Conservation (phyloP, 1,139 yeast species). For the Candida mesenterica region DNA sequence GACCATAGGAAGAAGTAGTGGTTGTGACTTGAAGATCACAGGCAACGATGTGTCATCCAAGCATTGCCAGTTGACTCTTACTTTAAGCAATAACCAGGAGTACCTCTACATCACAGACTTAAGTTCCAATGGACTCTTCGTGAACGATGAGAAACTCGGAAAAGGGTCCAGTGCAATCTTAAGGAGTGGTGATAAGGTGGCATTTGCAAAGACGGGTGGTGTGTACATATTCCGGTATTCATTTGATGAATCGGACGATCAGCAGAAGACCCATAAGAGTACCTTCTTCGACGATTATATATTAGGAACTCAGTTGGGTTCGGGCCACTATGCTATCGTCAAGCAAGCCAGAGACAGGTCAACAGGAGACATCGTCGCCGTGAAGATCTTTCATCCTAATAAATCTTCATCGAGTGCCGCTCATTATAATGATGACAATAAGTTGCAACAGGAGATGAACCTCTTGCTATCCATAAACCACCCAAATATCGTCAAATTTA, state of each 20-base stretch:
- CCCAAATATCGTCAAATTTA: conserved; percentile 65
- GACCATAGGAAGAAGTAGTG: conserved; percentile 59
- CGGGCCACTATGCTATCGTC: conserved; percentile 79
- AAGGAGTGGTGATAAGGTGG: conserved; percentile 62
- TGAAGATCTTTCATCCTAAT: conserved; percentile 74
- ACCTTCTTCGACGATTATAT: conserved; percentile 62
- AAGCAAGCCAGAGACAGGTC: conserved; percentile 61
- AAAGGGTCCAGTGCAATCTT: conserved; percentile 43
- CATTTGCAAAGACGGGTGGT: conserved; percentile 59
- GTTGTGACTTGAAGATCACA: conserved; percentile 54
- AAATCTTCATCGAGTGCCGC: conserved; percentile 22
- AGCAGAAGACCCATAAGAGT: conserved; percentile 17
- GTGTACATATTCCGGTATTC: conserved; percentile 55
- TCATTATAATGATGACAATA: conserved; percentile 42
- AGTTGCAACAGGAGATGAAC: conserved; percentile 66
- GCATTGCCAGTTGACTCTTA: conserved; percentile 55
- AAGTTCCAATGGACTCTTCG: conserved; percentile 67
- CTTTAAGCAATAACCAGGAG: conserved; percentile 35
- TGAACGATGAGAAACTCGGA: conserved; percentile 57
- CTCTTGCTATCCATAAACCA: conserved; percentile 66
- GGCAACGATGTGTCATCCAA: conserved; percentile 66
- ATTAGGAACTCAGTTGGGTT: conserved; percentile 61
- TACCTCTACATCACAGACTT: conserved; percentile 53
- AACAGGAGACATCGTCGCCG: conserved; percentile 64
- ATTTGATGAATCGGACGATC: conserved; percentile 20